Base-by-base conservation (phyloP, 148 eudicot species). In the Nepenthes mirabilis region DNA sequence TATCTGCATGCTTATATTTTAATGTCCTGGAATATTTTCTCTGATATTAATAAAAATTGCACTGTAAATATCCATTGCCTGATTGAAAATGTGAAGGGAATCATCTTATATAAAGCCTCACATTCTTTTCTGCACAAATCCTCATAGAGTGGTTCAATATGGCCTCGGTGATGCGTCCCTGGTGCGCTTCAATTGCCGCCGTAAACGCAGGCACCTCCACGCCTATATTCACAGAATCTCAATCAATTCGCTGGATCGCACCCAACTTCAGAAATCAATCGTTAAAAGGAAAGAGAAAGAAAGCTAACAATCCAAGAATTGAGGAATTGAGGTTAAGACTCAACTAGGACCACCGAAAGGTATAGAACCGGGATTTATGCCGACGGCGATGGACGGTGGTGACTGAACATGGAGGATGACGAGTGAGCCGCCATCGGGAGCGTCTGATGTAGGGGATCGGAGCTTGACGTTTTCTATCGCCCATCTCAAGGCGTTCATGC, bases 271-370 rank as follows among this genome's bases (percentile, higher is more conserved):
- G 34, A 35, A 35, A 63, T 40, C 43, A 45, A 32, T 32, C 13
- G 43, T 47, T 36, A 64, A n/a, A 67, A 56, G 2, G 5, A 52
- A 48, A 34, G 12, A 12, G 8, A 37, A 11, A 33, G 14, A 11
- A 13, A 9, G 11, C 9, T 1, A 3, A 33, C 8, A 32, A n/a
- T 12, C 12, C 10, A 12, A 48, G 55, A 54, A 8, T 45, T 33
- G 10, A 35, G 12, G 8, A 34, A 56, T 33, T 33, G 11, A 36
- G 40, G 43, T 32, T 1, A 8, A 14, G 11, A 48, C 79, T 73
- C 70, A 80, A 88, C 96, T 88, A 70, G 96, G 96, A 37, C 96
- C 93, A 10, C 89, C 96, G 34, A 89, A 89, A 57, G 96, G 96
- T 37, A 89, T 83, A 2, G 82, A 77, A 1, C 87, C 93, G 33